These are phyloP conservation scores for Claviceps sp. DNA, from an alignment of 2,329 filamentous ascomycete genomes.

Conservation along the genomic window DNA sequence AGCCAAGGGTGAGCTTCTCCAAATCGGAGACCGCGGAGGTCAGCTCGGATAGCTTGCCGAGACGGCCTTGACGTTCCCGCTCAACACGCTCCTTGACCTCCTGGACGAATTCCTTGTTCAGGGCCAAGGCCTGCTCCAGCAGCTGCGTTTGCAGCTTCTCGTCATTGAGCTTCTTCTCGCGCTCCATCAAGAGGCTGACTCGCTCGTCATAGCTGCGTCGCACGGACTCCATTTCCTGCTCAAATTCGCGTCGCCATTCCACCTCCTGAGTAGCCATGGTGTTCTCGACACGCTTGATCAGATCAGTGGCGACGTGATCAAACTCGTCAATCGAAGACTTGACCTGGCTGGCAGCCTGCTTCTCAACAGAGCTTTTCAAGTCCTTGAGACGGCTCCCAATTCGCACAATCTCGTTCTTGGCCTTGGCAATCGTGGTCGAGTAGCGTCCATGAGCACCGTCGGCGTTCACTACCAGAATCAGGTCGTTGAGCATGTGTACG, in stretches of 20 bases:
- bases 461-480: slow-evolving; percentile 85
- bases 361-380: slow-evolving; percentile 56
- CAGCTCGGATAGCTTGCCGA: slow-evolving; percentile 75
- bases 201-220: slow-evolving; percentile 67
- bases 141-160: slow-evolving; percentile 74
- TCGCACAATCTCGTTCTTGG: slow-evolving; percentile 68
- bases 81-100: slow-evolving; percentile 76
- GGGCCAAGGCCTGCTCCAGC: slow-evolving; percentile 74
- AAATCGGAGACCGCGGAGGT: slow-evolving; percentile 67
- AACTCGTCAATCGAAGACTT: slow-evolving; percentile 62
- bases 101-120: slow-evolving; percentile 73
- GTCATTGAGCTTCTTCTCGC: slow-evolving; percentile 67
- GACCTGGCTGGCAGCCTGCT: slow-evolving; percentile 63
- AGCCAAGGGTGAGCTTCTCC: slow-evolving; percentile 74
- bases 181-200: slow-evolving; percentile 64
- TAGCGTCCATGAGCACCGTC: slow-evolving; percentile 70
- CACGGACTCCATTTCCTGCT: slow-evolving; percentile 68
- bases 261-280: slow-evolving; percentile 71
- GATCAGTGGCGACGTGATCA: slow-evolving; percentile 71
- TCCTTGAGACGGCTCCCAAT: slow-evolving; percentile 66
- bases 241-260: slow-evolving; percentile 79
- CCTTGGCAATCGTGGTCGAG: slow-evolving; percentile 64
- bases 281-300: slow-evolving; percentile 77
- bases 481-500: slow-evolving; percentile 88
- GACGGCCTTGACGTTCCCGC: slow-evolving; percentile 70